These are phyloP conservation scores for Serendipita sp. DNA, from an alignment of 1,284 basidiomycete species.

Conservation along the genomic window DNA sequence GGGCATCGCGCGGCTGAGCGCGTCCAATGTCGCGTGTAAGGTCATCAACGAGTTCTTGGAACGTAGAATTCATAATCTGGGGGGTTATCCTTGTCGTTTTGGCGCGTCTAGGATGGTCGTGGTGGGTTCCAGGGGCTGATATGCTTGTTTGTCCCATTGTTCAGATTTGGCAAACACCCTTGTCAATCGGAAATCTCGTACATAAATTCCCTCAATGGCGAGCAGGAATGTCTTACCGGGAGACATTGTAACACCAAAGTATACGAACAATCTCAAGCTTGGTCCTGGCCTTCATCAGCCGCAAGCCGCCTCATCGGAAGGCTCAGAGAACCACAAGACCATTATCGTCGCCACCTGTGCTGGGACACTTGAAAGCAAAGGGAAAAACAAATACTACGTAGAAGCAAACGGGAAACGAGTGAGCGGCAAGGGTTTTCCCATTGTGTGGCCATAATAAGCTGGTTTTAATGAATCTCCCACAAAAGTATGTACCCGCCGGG, in stretches of 20 bases:
- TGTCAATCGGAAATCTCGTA: not conserved
- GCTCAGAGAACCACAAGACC: not conserved
- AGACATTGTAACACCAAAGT: not conserved
- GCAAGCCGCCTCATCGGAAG: not conserved
- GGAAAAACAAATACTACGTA: not conserved
- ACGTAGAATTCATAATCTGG: constrained; percentile 41
- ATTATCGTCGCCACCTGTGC: not conserved
- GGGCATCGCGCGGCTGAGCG: constrained; percentile 74
- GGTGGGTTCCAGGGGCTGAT: too few relatives aligned
- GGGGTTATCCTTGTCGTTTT: not conserved
- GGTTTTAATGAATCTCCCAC: not conserved
- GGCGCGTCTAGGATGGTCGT: not conserved
- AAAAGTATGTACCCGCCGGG: constrained; percentile 67
- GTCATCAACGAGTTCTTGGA: constrained; percentile 68
- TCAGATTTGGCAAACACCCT: not conserved
- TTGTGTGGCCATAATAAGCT: constrained; percentile 1
- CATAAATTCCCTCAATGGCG: not conserved
- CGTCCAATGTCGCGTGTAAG: constrained; percentile 75
- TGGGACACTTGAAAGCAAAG: not conserved
- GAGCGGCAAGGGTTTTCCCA: not conserved
- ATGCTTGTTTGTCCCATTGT: too few relatives aligned
- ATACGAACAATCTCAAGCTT: not conserved
- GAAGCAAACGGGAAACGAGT: not conserved
- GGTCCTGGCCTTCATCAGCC: not conserved
- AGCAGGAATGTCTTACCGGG: not conserved